Evolutionary conservation across 139 green algal species (phyloP).

Genomic region (Picocystis salinarum): DNA sequence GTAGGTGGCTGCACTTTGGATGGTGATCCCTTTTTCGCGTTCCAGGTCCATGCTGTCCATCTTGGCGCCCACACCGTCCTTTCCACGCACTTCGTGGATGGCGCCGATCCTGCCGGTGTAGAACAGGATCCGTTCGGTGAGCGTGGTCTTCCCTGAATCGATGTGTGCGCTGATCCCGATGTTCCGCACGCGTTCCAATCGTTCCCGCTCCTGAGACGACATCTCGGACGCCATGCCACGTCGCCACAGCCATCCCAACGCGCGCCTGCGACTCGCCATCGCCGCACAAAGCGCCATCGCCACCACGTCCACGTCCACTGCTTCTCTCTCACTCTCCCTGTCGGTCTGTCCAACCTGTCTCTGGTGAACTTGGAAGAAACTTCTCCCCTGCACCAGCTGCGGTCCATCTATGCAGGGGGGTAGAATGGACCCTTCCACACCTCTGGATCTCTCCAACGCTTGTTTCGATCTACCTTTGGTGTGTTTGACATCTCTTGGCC

Average conservation of each 20-base stretch:
- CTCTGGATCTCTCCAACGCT: no score
- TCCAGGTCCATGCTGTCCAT: constrained; percentile 99
- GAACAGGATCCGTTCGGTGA: constrained; percentile 95
- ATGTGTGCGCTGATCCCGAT: constrained; percentile 98
- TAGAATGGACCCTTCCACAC: no score
- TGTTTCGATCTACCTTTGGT: no score
- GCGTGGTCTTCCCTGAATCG: constrained; percentile 94
- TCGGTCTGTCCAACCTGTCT: no score
- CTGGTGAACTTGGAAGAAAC: no score
- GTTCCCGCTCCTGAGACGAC: constrained; percentile 8
- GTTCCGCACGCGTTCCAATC: constrained; percentile 53
- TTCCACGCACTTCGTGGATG: constrained; percentile 93
- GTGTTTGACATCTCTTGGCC: no score
- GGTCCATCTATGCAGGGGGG: no score
- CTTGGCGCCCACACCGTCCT: constrained; percentile 94
- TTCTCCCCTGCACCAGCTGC: no score
- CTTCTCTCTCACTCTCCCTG: no score
- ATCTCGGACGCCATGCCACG: neutral
- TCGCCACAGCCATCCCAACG: neutral
- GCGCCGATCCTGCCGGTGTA: constrained; percentile 91
- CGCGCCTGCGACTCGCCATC: neutral
- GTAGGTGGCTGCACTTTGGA: constrained; percentile 84
- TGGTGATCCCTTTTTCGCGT: constrained; percentile 98
- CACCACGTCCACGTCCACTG: no score
- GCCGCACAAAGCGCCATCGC: neutral